These are phyloP conservation scores for Lepidium aucheri DNA, from an alignment of 345 rosid genomes.

Conservation along the genomic window DNA sequence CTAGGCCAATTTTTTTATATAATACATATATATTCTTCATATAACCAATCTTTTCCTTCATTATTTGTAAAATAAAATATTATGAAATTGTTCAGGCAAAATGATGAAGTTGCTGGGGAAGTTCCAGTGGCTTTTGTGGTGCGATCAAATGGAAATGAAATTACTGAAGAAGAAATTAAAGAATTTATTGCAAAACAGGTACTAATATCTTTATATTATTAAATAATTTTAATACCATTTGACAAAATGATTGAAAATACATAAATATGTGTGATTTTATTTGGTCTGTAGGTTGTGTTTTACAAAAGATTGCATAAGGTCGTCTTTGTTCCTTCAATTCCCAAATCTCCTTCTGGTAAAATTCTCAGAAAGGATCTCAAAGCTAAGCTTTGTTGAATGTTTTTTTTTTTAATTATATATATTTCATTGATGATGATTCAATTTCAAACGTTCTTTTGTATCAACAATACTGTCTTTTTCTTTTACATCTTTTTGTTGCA, in stretches of 20 bases:
- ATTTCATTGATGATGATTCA: background rate
- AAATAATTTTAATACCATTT: background rate
- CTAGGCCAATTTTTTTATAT: too few species aligned
- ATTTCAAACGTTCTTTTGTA: slow-evolving; percentile 1
- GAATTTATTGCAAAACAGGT: slow-evolving; percentile 79
- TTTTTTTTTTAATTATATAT: background rate
- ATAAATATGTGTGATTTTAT: background rate
- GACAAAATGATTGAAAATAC: background rate
- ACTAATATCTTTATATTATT: background rate
- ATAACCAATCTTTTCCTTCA: too few species aligned
- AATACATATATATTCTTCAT: too few species aligned
- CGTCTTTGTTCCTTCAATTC: slow-evolving; percentile 67
- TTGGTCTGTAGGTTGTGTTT: slow-evolving; percentile 51
- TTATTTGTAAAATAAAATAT: too few species aligned
- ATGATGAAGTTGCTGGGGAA: slow-evolving; percentile 84
- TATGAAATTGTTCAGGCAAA: slow-evolving; percentile 32
- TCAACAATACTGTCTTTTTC: background rate
- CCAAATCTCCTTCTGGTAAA: slow-evolving; percentile 87
- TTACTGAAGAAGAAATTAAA: slow-evolving; percentile 59
- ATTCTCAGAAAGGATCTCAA: slow-evolving; percentile 75
- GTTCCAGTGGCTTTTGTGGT: slow-evolving; percentile 94
- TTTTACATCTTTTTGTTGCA: background rate
- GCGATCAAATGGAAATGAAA: slow-evolving; percentile 43
- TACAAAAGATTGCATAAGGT: slow-evolving; percentile 81
- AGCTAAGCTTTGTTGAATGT: slow-evolving; percentile 42